Base-by-base conservation (phyloP, 208 protist species). In the Crithidia brevicula region DNA sequence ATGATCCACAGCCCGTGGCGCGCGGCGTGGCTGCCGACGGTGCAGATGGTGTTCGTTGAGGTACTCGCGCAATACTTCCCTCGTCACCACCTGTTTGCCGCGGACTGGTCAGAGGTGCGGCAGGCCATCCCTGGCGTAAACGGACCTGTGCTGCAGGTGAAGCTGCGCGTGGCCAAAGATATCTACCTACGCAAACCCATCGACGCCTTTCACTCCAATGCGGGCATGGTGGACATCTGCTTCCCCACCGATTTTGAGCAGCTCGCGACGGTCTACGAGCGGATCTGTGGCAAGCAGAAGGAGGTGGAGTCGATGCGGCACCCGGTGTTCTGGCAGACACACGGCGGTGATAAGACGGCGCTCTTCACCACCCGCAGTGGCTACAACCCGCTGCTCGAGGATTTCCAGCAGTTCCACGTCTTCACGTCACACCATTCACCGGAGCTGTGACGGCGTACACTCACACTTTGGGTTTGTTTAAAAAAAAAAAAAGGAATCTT, bases 201-300 rank as follows among this genome's bases (percentile, higher is more conserved):
- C 36, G 85, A 92, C 25, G 49, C 77, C 22, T 74, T 93, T 1
- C 70, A 92, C 43, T 47, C 78, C 27, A 94, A 94, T 65, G 84
- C 86, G 11, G 92, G 92, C 31, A 90, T 93, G 86, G 73, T 93
- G 33, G 89, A 96, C 57, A 90, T 96, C 46, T 94, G 86, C 70
- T 96, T 95, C 57, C 89, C 89, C 0, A 96, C 92, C 13, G 84
- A 96, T 62, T 96, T 95, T 79, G 82, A 91, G 3, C 78, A 89
- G 52, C 74, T 96, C 13, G 40, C 57, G 30, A 60, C 57, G 3
- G 84, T 94, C 25, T 96, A 96, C 67, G 28, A 56, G 4, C 67
- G 64, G 28, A 77, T 95, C 23, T 94, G 88, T 45, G 87, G 88
- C n/a, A 30, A 57, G 18, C 70, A 94, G 42, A 93, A 96, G 59